Evolutionary conservation across 164 flowering plant species (phyloP).

Genomic region (Buxus sempervirens): DNA sequence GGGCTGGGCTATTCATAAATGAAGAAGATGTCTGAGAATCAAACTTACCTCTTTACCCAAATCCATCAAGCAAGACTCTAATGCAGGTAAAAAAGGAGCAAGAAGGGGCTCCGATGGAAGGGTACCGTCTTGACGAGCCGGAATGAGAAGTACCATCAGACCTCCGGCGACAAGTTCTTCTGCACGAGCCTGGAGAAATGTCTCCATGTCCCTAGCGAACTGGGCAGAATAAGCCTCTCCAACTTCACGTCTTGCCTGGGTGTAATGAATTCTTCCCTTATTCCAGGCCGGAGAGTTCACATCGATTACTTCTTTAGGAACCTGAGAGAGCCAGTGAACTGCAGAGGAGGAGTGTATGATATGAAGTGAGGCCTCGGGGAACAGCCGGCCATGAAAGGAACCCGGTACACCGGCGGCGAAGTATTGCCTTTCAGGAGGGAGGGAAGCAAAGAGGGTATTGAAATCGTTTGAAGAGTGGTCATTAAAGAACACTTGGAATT

Average conservation of each 20-base stretch:
- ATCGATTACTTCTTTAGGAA: constrained; percentile 9
- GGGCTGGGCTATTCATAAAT: too few relatives aligned
- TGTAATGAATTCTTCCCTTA: constrained; percentile 10
- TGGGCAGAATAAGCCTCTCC: constrained; percentile 12
- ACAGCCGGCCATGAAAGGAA: constrained; percentile 4
- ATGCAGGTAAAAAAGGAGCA: neutral
- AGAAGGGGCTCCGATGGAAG: neutral
- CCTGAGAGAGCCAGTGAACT: too few relatives aligned
- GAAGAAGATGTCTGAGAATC: too few relatives aligned
- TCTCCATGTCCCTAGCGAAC: constrained; percentile 8
- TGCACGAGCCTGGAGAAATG: constrained; percentile 12
- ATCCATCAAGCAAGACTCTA: neutral
- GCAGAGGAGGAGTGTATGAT: constrained; percentile 18
- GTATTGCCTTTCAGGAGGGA: constrained; percentile 7
- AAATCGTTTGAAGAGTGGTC: constrained; percentile 15
- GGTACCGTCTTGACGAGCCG: constrained; percentile 1
- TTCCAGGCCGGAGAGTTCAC: constrained; percentile 12
- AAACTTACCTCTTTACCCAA: neutral
- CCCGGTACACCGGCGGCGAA: constrained; percentile 19
- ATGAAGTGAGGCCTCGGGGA: constrained; percentile 6
- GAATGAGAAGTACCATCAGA: constrained; percentile 11
- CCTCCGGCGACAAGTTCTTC: constrained; percentile 23
- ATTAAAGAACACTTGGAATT: constrained; percentile 20
- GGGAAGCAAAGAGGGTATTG: constrained; percentile 17
- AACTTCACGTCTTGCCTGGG: constrained; percentile 4